Evolutionary conservation across 2,329 filamentous ascomycete species (phyloP), one percentile per base, ranked within the genome.

Genomic region (Fusarium xyrophilum): DNA sequence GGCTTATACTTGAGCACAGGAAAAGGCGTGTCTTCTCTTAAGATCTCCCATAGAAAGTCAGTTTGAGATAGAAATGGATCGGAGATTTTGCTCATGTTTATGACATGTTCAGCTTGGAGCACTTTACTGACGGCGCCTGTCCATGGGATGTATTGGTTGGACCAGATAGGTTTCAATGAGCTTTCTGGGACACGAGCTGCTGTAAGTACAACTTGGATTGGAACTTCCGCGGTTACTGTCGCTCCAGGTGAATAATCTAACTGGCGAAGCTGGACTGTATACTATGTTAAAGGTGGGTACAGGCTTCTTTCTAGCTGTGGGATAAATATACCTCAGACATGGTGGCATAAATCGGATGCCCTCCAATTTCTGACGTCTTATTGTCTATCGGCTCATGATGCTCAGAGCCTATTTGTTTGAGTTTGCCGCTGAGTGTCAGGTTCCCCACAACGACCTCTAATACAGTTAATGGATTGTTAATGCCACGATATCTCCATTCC

Each of bases 1-100:
- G 25, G 42, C 2, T 8, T 46, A 28, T 15, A 1, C 19, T 44
- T 44, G 1, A 11, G 0, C 2, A 15, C 1, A 28, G 25, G 13
- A 5, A 2, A 1, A 28, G 2, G 0, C 6, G 2, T 15, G 3
- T n/a, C 19, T 15, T 1, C 7, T 15, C 4, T n/a, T 4, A 15
- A 15, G 2, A 21, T 3, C 0, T 46, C 19, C 27, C 43, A 30
- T 0, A 46, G 1, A 7, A 46, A 46, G 7, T 4, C 3, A 6
- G 10, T 21, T 12, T 4, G 9, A 12, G 19, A 28, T 4, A 8
- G 2, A 15, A 28, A 17, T 9, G 13, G 3, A 3, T 28, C 25
- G 1, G 27, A 9, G 0, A 30, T 8, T 6, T 27, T 12, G 10
- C 5, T 38, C 53, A 56, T 50, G 4, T 50, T 4, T 39, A 50